Conservation (phyloP, 208 protist species). For the Crithidia thermophila region DNA sequence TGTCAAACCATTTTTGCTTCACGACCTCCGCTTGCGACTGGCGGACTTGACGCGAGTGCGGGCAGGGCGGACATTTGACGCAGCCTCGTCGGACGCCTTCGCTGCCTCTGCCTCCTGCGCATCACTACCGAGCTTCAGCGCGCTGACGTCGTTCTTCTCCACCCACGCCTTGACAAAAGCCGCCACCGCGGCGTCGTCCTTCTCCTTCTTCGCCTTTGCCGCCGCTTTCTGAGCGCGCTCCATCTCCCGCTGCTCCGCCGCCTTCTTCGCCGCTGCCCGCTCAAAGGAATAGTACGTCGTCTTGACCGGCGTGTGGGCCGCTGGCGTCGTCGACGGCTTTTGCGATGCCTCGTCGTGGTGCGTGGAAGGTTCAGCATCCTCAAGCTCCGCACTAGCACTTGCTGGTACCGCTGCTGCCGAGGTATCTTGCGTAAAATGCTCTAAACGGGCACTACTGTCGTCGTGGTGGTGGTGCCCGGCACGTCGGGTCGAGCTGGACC, state of each 20-base stretch:
- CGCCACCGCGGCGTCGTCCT: slow-evolving; percentile 20
- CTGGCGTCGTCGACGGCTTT: too few species aligned
- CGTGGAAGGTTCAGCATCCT: too few species aligned
- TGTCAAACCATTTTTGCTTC: not conserved
- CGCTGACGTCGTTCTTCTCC: not conserved
- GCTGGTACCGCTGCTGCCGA: too few species aligned
- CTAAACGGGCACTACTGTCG: too few species aligned
- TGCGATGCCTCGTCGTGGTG: too few species aligned
- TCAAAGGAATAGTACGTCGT: too few species aligned
- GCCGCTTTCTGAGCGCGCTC: not conserved
- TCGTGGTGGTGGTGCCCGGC: too few species aligned
- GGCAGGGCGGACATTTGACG: not conserved
- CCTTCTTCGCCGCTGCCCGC: not conserved
- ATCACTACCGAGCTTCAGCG: not conserved
- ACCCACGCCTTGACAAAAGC: slow-evolving; percentile 16
- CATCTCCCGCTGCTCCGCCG: not conserved
- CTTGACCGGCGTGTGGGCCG: too few species aligned
- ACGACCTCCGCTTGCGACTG: not conserved
- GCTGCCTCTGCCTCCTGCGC: not conserved
- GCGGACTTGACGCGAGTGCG: slow-evolving; percentile 2
- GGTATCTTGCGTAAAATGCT: too few species aligned
- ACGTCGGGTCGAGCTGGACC: too few species aligned
- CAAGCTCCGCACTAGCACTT: too few species aligned
- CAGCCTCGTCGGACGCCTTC: not conserved
- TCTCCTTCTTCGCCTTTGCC: not conserved